These are phyloP conservation scores for Lactarius vividus DNA, from an alignment of 768 basidiomycete species.

Conservation along the genomic window DNA sequence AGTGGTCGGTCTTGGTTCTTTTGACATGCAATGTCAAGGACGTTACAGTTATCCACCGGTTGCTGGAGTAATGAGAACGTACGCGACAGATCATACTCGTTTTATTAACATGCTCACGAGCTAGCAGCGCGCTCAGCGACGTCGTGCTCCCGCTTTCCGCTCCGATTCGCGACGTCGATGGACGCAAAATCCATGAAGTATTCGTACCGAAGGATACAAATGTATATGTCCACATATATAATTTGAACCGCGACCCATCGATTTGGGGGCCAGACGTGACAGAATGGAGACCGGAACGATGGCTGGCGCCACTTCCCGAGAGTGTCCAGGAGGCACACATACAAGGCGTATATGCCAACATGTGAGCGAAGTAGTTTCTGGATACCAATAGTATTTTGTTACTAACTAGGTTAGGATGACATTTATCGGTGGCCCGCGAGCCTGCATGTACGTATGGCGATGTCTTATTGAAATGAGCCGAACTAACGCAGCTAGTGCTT, in stretches of 20 bases:
- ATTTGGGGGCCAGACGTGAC: background rate
- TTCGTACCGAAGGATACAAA: background rate
- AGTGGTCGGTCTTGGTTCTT: background rate
- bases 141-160: background rate
- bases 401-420: background rate
- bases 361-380: background rate
- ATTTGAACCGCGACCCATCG: background rate
- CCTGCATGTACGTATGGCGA: background rate
- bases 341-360: background rate
- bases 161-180: background rate
- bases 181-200: background rate
- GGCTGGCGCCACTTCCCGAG: background rate
- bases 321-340: background rate
- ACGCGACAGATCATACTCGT: background rate
- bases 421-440: background rate
- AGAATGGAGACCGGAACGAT: background rate
- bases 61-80: background rate
- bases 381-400: background rate
- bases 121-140: background rate
- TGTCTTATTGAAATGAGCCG: background rate
- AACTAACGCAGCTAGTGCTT: background rate
- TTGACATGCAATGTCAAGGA: no score
- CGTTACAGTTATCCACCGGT: constrained; percentile 2
- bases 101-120: background rate
- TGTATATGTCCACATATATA: background rate